Percentiles rank a stretch among this genome's conserved stretches.
Conservation (phyloP, 805 yeast species). For the Candida xiaguanensis region DNA sequence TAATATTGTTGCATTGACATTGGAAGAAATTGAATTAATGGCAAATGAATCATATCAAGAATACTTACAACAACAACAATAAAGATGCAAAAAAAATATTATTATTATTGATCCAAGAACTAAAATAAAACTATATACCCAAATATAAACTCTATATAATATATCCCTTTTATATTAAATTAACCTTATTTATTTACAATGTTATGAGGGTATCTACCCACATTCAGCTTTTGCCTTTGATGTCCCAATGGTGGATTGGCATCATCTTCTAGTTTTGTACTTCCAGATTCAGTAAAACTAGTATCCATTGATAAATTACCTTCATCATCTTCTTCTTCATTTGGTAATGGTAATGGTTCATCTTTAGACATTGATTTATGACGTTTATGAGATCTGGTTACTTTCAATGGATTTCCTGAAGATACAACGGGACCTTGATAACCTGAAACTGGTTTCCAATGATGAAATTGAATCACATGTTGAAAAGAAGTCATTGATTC, state of each 20-base stretch:
- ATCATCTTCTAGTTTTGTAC: slow-evolving; percentile 4
- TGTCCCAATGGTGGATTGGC: slow-evolving; percentile 11
- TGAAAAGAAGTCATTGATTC: slow-evolving; percentile 47
- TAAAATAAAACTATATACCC: slow-evolving; percentile 1
- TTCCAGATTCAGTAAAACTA: background rate
- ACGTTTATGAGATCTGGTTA: slow-evolving; percentile 27
- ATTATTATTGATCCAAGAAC: slow-evolving; percentile 25
- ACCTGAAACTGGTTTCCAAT: slow-evolving; percentile 46
- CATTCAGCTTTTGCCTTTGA: slow-evolving; percentile 16
- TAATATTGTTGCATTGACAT: slow-evolving; percentile 42
- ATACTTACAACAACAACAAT: slow-evolving; percentile 10
- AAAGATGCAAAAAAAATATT: slow-evolving; percentile 27
- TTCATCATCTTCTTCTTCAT: slow-evolving; percentile 9
- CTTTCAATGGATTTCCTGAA: slow-evolving; percentile 10
- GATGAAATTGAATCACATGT: slow-evolving; percentile 53
- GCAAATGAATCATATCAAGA: slow-evolving; percentile 41
- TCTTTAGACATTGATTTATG: slow-evolving; percentile 24
- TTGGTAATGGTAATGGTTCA: slow-evolving; percentile 1
- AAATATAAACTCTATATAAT: background rate
- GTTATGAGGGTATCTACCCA: slow-evolving; percentile 27
- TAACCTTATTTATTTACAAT: slow-evolving; percentile 13
- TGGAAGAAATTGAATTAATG: slow-evolving; percentile 55
- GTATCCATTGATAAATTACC: slow-evolving; percentile 16
- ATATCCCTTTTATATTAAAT: background rate
- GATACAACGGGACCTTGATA: slow-evolving; percentile 11